Evolutionary conservation across 441 rosid species (phyloP).

Genomic region (Bruguiera hainesii): DNA sequence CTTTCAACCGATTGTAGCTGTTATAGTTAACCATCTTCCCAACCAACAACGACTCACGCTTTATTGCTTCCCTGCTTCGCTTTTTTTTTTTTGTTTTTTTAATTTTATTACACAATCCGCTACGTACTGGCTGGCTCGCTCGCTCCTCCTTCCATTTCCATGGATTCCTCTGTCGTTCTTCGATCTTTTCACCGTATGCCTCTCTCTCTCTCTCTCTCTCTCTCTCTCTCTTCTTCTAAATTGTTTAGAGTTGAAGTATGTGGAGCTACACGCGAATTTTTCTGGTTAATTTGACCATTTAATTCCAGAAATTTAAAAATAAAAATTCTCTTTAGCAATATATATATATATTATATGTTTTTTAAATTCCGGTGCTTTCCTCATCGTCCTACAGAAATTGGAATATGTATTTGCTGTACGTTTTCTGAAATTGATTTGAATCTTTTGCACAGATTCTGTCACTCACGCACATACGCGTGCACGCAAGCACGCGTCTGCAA

Average conservation of each 20-base stretch:
- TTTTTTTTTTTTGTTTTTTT: too few species aligned
- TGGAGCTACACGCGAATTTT: too few species aligned
- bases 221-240: not conserved
- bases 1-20: slow-evolving; percentile 8
- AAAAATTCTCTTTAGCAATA: not conserved
- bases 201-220: slow-evolving; percentile 14
- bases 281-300: too few species aligned
- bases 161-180: slow-evolving; percentile 71
- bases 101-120: not conserved
- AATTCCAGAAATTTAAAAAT: too few species aligned
- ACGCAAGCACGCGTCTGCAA: too few species aligned
- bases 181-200: slow-evolving; percentile 56
- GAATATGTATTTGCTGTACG: too few species aligned
- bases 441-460: too few species aligned
- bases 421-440: too few species aligned
- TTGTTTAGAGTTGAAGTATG: not conserved
- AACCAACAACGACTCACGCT: too few species aligned
- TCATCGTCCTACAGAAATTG: not conserved
- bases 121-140: not conserved
- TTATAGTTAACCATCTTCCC: slow-evolving; percentile 15
- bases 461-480: too few species aligned
- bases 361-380: not conserved
- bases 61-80: too few species aligned
- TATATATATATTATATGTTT: too few species aligned
- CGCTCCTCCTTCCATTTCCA: slow-evolving; percentile 20